Evolutionary conservation across 345 rosid genomes (phyloP), one percentile per base, ranked within the genome.

Genomic region (Raphanus raphanistrum): DNA sequence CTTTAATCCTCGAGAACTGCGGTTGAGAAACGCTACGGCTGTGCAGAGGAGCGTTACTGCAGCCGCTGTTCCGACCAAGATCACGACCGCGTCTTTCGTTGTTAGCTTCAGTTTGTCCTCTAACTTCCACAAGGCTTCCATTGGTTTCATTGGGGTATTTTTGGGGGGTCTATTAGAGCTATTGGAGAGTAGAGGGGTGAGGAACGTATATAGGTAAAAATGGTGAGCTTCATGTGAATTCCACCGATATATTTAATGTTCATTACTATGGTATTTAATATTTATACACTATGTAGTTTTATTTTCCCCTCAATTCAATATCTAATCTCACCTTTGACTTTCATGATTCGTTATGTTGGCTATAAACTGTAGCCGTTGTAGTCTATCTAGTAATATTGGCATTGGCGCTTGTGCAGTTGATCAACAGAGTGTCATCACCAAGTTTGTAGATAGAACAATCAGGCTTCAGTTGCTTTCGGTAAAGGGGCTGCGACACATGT

Each of bases 51-150:
- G 88, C 6, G 86, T 62, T 9, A 88, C 80, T 0, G 81, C 85
- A 11, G 85, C 36, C 0, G 88, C 85, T 11, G 80, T 41, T 74
- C 86, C 90, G 17, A 76, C 83, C n/a, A 90, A 75, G 33, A 93
- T 66, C 61, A 85, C 60, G 28, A 85, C 31, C 4, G 92, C 87
- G 77, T 82, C 84, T 57, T 57, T 78, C 1, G 93, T 90, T 2
- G 91, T 85, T 48, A 91, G 80, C 72, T 87, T 89, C 84, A 83
- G 85, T 79, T 83, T 86, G 15, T 91, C 91, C 69, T 91, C 96
- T 11, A 87, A 21, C 65, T 75, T 85, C 93, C 92, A 85, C 75
- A 90, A 38, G 31, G 89, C 96, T 80, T 90, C 97, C 96, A 91
- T 91, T 35, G 60, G 60, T 33, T 66, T 43, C 17, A 15, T 36